Conservation (phyloP, 208 protist species). For the Acanthamoeba rhysodes region DNA sequence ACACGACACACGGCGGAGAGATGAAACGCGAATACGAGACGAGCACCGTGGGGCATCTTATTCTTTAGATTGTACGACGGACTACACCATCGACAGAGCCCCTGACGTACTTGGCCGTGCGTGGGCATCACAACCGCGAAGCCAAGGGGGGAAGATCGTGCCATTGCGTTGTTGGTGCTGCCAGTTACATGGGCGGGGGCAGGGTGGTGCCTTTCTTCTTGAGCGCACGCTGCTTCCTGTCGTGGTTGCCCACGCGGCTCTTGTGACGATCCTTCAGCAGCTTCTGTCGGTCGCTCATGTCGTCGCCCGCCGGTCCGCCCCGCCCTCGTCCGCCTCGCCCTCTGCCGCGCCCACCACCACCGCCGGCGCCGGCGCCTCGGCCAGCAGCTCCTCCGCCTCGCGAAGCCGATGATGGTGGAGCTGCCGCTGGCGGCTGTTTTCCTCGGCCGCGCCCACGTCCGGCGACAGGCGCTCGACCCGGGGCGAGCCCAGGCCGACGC, state of each 20-base stretch:
- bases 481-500: neutral
- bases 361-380: neutral
- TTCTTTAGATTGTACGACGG: too few species aligned
- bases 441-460: neutral
- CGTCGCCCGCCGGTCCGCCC: conserved; percentile 24
- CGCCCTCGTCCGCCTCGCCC: conserved; percentile 48
- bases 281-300: conserved; percentile 46
- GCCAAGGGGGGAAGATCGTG: too few species aligned
- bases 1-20: too few species aligned
- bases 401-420: neutral
- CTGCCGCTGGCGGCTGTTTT: neutral
- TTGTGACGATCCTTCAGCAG: conserved; percentile 48
- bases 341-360: neutral
- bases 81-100: too few species aligned
- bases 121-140: too few species aligned
- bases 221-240: conserved; percentile 12
- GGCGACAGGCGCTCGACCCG: too few species aligned
- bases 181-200: conserved; percentile 24
- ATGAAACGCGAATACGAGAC: too few species aligned
- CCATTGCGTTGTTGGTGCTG: too few species aligned
- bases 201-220: neutral
- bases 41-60: too few species aligned
- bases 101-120: rapidly evolving
- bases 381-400: neutral
- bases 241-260: conserved; percentile 30